Evolutionary conservation across 208 protist species (phyloP).

Genomic region (Eutreptiella sp.): DNA sequence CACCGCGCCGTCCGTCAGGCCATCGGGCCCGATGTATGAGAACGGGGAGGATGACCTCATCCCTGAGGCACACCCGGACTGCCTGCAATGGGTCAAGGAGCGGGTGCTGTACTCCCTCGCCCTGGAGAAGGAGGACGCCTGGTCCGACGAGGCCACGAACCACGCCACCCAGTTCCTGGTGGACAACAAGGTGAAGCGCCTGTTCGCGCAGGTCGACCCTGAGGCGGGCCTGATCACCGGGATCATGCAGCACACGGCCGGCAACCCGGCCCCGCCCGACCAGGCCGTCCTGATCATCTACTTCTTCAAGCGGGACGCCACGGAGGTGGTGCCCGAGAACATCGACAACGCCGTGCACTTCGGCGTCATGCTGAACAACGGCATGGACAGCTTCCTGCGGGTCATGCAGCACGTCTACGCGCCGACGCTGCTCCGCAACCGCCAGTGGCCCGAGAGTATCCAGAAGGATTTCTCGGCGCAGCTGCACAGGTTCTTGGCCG

Average conservation of each 20-base stretch:
- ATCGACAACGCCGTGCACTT: constrained; percentile 71
- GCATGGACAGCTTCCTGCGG: constrained; percentile 78
- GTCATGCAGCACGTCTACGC: constrained; percentile 63
- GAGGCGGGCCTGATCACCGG: neutral
- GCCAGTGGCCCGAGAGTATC: constrained; percentile 84
- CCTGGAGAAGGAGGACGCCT: constrained; percentile 46
- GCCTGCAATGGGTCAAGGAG: constrained; percentile 59
- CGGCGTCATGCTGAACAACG: constrained; percentile 51
- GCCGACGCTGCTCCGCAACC: constrained; percentile 70
- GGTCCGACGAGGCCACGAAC: constrained; percentile 39
- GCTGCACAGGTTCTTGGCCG: constrained; percentile 94
- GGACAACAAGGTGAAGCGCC: constrained; percentile 50
- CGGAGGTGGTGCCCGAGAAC: constrained; percentile 67
- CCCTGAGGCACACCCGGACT: constrained; percentile 66
- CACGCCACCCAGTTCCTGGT: constrained; percentile 71
- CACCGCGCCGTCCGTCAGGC: too few species aligned
- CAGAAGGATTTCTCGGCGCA: constrained; percentile 86
- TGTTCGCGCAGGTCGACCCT: constrained; percentile 38
- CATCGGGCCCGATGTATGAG: too few species aligned
- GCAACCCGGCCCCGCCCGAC: constrained; percentile 9
- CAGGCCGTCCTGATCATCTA: neutral
- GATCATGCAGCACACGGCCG: neutral
- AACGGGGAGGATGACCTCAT: constrained; percentile 35
- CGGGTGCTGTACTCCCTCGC: constrained; percentile 55
- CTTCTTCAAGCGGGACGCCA: neutral